phyloP scores from a whole-genome alignment of 768 basidiomycete genomes.

The Tulasnella sp. region DNA sequence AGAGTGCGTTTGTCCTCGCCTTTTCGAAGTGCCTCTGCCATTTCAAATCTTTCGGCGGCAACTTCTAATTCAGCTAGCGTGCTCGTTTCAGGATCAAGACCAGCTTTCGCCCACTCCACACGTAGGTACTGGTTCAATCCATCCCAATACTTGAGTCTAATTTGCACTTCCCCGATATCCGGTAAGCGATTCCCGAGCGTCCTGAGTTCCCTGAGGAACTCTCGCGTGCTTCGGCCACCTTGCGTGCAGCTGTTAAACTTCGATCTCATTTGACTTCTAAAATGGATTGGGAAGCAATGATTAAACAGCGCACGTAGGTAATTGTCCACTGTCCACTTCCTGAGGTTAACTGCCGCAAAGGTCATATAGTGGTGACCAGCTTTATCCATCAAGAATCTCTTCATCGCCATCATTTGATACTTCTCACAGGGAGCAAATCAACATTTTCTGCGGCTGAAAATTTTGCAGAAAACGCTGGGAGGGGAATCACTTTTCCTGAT shows the following conservation, averaged over 20 bases:
- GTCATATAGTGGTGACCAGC: background rate
- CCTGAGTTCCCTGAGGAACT: conserved; percentile 4
- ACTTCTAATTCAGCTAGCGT: conserved; percentile 7
- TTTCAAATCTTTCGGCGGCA: too few species aligned
- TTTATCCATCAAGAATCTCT: conserved; percentile 7
- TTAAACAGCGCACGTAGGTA: conserved; percentile 1
- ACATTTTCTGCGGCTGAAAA: too few species aligned
- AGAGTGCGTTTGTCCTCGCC: background rate
- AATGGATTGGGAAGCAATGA: conserved; percentile 14
- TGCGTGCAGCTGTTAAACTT: background rate
- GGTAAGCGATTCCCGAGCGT: background rate
- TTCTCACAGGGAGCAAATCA: too few species aligned
- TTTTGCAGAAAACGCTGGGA: too few species aligned
- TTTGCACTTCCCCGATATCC: conserved; percentile 1
- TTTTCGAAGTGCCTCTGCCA: background rate
- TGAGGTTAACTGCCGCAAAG: background rate
- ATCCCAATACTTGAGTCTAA: background rate
- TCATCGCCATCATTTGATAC: background rate
- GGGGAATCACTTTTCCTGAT: too few species aligned
- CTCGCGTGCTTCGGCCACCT: background rate
- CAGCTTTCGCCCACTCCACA: background rate
- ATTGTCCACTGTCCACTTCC: background rate
- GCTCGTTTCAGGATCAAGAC: background rate
- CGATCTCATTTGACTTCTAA: background rate
- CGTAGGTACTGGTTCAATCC: background rate